Conservation (phyloP, 129 eudicot species). For the sunflower (Helianthus annuus) region DNA sequence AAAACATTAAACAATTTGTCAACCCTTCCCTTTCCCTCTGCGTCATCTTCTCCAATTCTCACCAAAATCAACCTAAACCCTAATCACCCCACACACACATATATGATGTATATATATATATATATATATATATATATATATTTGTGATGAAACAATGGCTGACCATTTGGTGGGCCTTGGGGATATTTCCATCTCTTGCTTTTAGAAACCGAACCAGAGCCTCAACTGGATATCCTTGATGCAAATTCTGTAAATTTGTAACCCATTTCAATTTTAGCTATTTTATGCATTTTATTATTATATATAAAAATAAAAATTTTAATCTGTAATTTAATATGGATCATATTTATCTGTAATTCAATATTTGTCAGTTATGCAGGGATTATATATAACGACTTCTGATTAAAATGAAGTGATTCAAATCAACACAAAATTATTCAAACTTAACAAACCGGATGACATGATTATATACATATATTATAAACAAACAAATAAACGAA, state of each 20-base stretch:
- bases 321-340: no score
- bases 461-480: not conserved
- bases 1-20: no score
- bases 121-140: not conserved
- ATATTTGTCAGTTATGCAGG: no score
- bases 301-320: no score
- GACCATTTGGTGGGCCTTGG: slow-evolving; percentile 84
- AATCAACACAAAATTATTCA: slow-evolving; percentile 15
- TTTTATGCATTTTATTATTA: not conserved
- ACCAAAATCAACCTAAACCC: no score
- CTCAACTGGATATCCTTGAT: slow-evolving; percentile 79
- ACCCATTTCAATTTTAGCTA: not conserved
- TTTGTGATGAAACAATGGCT: slow-evolving; percentile 10
- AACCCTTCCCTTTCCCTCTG: no score
- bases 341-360: no score
- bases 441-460: not conserved
- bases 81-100: no score
- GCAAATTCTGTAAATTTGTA: slow-evolving; percentile 63
- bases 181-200: slow-evolving; percentile 92
- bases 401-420: slow-evolving; percentile 14
- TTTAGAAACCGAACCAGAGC: slow-evolving; percentile 71
- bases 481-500: not conserved
- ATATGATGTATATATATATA: no score
- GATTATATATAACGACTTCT: not conserved
- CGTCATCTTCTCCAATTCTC: no score